phyloP scores from a whole-genome alignment of 2,329 filamentous ascomycete species.

The Aureobasidium zeae region DNA sequence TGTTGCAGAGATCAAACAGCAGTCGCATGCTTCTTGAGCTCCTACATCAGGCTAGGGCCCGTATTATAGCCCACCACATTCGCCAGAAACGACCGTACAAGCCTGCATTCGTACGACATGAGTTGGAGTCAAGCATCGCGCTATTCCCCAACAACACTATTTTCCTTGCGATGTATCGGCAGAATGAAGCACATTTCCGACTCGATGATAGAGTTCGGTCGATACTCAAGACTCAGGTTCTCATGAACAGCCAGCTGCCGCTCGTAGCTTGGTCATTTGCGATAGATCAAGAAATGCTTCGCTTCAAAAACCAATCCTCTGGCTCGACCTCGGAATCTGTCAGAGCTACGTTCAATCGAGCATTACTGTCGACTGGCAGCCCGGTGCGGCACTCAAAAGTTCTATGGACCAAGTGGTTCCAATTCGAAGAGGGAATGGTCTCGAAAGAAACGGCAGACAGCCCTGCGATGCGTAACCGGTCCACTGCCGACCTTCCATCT shows the following conservation, averaged over 20 bases:
- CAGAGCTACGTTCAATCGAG: conserved; percentile 41
- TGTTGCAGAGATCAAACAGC: conserved; percentile 13
- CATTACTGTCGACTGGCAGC: conserved; percentile 27
- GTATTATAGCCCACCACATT: conserved; percentile 58
- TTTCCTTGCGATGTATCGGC: conserved; percentile 63
- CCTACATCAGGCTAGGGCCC: conserved; percentile 59
- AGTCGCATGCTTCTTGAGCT: conserved; percentile 39
- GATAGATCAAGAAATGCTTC: conserved; percentile 46
- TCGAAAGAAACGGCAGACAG: neutral
- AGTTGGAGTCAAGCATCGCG: conserved; percentile 51
- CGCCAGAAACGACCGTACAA: conserved; percentile 56
- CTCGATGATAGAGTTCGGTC: conserved; percentile 69
- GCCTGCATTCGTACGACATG: conserved; percentile 53
- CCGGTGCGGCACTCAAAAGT: conserved; percentile 24
- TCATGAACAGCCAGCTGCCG: conserved; percentile 25
- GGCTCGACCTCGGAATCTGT: conserved; percentile 25
- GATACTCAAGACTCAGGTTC: conserved; percentile 42
- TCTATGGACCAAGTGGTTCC: conserved; percentile 25
- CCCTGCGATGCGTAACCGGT: neutral
- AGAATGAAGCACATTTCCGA: conserved; percentile 61
- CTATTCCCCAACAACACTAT: conserved; percentile 67
- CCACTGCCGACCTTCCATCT: neutral
- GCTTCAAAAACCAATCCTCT: conserved; percentile 27
- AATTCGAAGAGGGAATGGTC: conserved; percentile 20
- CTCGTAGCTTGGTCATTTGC: conserved; percentile 47